These are phyloP conservation scores for Blastosporella zonata DNA, from an alignment of 1,284 basidiomycete species.

Conservation along the genomic window DNA sequence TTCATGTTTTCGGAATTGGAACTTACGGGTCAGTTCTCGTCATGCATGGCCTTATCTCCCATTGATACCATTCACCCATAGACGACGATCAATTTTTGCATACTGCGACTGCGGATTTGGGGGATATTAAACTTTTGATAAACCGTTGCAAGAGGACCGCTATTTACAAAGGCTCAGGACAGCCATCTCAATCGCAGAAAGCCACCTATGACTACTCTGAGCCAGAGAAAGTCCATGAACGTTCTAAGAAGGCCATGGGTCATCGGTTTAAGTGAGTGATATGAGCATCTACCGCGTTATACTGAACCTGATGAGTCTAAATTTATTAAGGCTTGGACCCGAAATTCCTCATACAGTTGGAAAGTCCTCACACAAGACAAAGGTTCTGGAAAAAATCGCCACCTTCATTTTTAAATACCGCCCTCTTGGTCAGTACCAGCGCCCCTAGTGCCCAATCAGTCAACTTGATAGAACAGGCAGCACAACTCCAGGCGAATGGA, in stretches of 20 bases:
- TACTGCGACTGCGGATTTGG: not conserved
- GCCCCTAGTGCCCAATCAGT: not conserved
- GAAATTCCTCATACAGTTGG: constrained; percentile 1
- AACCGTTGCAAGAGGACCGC: not conserved
- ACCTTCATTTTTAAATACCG: constrained; percentile 29
- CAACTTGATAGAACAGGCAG: not conserved
- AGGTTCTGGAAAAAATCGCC: constrained; percentile 5
- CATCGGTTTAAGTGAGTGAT: constrained; percentile 33
- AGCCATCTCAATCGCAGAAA: not conserved
- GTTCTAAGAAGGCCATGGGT: constrained; percentile 34
- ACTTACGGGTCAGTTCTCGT: constrained; percentile 10
- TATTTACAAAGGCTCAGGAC: not conserved
- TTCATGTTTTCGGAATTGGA: constrained; percentile 23
- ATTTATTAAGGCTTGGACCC: constrained; percentile 12
- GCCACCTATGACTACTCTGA: constrained; percentile 10
- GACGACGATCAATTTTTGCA: constrained; percentile 13
- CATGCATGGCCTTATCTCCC: not conserved
- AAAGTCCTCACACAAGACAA: not conserved
- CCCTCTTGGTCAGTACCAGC: constrained; percentile 21
- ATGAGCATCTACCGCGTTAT: not conserved
- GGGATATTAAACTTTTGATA: constrained; percentile 13
- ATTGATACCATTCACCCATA: not conserved
- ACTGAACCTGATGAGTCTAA: not conserved
- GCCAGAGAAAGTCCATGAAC: constrained; percentile 32
- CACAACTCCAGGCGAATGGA: constrained; percentile 16